A percentile compares a stretch with the other conserved stretches of the same genome.
phyloP scores from a whole-genome alignment of 306 rosid genomes.

The Sophora flavescens region DNA sequence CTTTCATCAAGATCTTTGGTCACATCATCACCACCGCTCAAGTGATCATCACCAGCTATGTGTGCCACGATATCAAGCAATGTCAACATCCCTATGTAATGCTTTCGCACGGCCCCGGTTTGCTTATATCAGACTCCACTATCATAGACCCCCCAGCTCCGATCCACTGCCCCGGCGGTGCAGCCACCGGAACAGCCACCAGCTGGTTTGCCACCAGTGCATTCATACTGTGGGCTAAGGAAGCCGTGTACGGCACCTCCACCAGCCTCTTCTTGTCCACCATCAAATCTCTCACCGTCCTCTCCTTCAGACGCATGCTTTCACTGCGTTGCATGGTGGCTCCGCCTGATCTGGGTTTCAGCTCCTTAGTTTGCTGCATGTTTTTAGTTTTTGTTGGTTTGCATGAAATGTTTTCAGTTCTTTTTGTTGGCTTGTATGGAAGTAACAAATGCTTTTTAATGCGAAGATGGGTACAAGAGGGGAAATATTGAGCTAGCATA shows the following conservation, averaged over 20 bases:
- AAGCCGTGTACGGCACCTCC: conserved; percentile 90
- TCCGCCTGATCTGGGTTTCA: conserved; percentile 3
- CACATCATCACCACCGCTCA: conserved; percentile 39
- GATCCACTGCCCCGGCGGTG: conserved; percentile 94
- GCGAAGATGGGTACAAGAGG: neutral
- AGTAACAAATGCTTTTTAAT: neutral
- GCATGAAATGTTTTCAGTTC: neutral
- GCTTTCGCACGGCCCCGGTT: conserved; percentile 70
- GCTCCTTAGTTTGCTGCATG: conserved; percentile 52
- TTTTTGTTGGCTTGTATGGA: neutral
- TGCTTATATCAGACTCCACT: conserved; percentile 80
- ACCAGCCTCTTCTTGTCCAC: conserved; percentile 69
- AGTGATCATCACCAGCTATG: conserved; percentile 71
- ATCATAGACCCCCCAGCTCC: conserved; percentile 96
- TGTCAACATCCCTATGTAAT: conserved; percentile 89
- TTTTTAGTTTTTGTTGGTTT: conserved; percentile 3
- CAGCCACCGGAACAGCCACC: conserved; percentile 87
- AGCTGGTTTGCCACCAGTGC: conserved; percentile 74
- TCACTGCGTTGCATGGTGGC: conserved; percentile 44
- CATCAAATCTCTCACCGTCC: conserved; percentile 70
- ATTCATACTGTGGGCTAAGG: conserved; percentile 80
- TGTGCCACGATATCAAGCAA: conserved; percentile 89
- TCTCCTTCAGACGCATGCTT: conserved; percentile 51
- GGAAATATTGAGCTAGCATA: conserved; percentile 30
- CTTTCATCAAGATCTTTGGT: conserved; percentile 64